These are phyloP conservation scores for Gossypium anomalum DNA, from an alignment of 345 rosid species.

Conservation along the genomic window DNA sequence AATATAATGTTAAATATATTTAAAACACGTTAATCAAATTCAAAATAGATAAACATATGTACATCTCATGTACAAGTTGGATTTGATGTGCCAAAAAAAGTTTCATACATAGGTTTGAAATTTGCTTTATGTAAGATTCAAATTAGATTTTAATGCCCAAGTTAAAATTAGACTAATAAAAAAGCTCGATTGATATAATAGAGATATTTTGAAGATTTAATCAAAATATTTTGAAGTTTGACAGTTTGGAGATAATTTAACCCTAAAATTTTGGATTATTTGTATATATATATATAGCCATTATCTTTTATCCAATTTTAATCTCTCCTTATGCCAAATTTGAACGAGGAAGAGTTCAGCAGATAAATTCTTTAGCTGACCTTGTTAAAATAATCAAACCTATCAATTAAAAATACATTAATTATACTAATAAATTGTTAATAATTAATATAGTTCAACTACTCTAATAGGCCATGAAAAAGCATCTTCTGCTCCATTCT, in stretches of 20 bases:
- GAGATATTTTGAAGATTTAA: too few species aligned
- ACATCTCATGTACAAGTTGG: too few species aligned
- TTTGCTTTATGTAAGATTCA: too few species aligned
- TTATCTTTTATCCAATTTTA: too few species aligned
- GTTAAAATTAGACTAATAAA: too few species aligned
- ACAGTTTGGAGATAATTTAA: too few species aligned
- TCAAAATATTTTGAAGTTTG: too few species aligned
- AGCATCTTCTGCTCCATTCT: neutral
- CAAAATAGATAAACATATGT: too few species aligned
- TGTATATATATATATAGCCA: neutral
- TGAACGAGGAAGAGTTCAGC: constrained; percentile 1
- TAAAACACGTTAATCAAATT: neutral
- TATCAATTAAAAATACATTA: neutral
- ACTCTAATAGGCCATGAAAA: neutral
- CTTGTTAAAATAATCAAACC: constrained; percentile 1
- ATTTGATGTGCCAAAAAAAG: too few species aligned
- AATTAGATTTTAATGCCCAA: too few species aligned
- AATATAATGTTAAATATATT: neutral
- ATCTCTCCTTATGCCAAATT: neutral
- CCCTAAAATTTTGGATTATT: neutral
- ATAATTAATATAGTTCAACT: neutral
- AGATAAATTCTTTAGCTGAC: neutral
- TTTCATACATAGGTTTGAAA: too few species aligned
- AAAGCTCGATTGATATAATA: too few species aligned
- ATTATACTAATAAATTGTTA: neutral